These are phyloP conservation scores for Pigoraptor vietnamica DNA, from an alignment of 78 protist genomes.

Conservation along the genomic window DNA sequence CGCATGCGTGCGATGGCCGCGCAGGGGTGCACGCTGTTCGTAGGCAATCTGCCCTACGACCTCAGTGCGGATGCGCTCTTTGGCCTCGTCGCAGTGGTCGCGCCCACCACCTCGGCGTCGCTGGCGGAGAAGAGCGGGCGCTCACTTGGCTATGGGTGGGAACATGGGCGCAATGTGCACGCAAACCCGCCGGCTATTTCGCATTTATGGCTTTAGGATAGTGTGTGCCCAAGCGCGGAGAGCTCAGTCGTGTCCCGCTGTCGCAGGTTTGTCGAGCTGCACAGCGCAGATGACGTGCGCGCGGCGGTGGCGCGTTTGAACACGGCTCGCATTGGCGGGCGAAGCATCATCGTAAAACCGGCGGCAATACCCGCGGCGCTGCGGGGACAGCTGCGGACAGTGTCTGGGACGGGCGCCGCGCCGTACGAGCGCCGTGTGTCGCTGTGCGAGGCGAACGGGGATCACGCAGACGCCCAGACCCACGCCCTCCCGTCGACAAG, in stretches of 20 bases:
- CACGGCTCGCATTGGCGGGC: background rate
- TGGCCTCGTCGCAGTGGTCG: background rate
- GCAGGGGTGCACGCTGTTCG: background rate
- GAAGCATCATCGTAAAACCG: background rate
- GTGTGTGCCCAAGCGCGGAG: background rate
- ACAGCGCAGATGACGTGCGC: background rate
- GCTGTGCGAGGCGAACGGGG: background rate
- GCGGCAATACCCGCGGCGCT: background rate
- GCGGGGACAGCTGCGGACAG: background rate
- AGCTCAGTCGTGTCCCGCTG: too few species aligned
- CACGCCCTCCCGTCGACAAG: too few species aligned
- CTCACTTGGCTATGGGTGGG: background rate
- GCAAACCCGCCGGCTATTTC: background rate
- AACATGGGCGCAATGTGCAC: too few species aligned
- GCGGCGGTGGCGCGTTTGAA: background rate
- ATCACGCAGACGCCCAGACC: too few species aligned
- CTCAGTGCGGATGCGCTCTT: background rate
- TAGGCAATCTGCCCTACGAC: background rate
- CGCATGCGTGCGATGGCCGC: too few species aligned
- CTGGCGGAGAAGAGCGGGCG: background rate
- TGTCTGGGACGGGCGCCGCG: background rate
- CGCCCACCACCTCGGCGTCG: background rate
- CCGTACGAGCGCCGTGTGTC: background rate
- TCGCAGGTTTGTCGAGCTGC: background rate
- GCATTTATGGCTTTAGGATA: background rate